Base-by-base conservation (phyloP, 2,329 filamentous ascomycete genomes). In the Volutella citrinella region DNA sequence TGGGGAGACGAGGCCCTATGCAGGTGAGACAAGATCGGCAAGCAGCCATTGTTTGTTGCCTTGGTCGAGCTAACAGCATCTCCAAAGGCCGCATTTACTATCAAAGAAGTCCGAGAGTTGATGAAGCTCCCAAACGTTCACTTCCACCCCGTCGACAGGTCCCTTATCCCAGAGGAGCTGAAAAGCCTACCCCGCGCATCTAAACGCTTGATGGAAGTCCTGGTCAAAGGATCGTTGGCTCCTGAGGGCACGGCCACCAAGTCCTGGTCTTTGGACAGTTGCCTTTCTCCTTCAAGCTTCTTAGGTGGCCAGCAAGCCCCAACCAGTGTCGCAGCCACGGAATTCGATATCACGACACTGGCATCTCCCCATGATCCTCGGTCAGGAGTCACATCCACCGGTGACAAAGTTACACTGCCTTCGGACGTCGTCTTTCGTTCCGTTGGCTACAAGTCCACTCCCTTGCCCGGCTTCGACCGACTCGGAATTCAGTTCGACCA, bases 81-180 rank as follows among this genome's bases (percentile, higher is more conserved):
- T n/a, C n/a, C 10, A 5, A 32, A 91, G 82, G 91, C 88, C 16
- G 82, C 93, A 1, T 97, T 95, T 52, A 96, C 91, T 0, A 95
- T 95, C 59, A 97, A 96, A 61, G 93, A 98, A 66, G 68, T 88
- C 12, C 80, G 93, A 21, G 93, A 98, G 61, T 68, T 98, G 5
- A 81, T 95, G 65, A 84, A 85, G 30, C 72, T 97, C 4, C 75
- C 79, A 0, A 68, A 68, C 1, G 82, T 94, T 9, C 74, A 72
- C 11, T 94, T 95, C 52, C 73, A 82, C 34, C 77, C 84, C 3
- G 70, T 91, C 18, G 74, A 86, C 34, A 60, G 66, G 38, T 66
- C 73, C 2, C 67, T 95, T 7, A 69, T 93, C 28, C 88, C 89
- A 0, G 53, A 72, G 1, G 72, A 87, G 34, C 66, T 83, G 23